These are phyloP conservation scores for Pythium diclinum DNA, from an alignment of 352 stramenopile genomes.

Conservation along the genomic window DNA sequence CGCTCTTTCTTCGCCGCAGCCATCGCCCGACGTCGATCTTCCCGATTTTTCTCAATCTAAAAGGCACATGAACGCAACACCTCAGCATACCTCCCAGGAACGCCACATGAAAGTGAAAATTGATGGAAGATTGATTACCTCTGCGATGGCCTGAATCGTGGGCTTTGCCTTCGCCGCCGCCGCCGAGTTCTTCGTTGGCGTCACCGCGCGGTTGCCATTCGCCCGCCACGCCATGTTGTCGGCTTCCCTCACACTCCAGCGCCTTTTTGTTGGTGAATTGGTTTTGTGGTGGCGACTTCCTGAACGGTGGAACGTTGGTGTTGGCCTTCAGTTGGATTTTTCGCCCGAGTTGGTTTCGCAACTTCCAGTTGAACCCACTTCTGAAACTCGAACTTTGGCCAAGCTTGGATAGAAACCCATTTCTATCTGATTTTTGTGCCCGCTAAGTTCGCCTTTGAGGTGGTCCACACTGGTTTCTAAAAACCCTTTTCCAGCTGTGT, in stretches of 20 bases:
- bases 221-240: slow-evolving; percentile 35
- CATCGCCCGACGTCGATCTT: slow-evolving; percentile 81
- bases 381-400: not conserved
- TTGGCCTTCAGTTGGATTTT: slow-evolving; percentile 1
- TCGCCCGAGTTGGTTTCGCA: slow-evolving; percentile 3
- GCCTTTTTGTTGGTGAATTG: not conserved
- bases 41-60: slow-evolving; percentile 83
- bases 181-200: slow-evolving; percentile 22
- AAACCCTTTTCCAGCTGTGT: slow-evolving; percentile 8
- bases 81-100: too few relatives aligned
- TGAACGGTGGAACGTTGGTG: not conserved
- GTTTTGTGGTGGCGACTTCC: not conserved
- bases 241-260: not conserved
- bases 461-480: slow-evolving; percentile 20
- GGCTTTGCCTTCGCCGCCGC: slow-evolving; percentile 36
- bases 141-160: slow-evolving; percentile 65
- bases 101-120: too few relatives aligned
- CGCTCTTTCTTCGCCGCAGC: slow-evolving; percentile 83
- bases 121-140: slow-evolving; percentile 24
- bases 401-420: slow-evolving; percentile 14
- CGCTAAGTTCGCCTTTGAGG: slow-evolving; percentile 10
- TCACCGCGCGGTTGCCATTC: slow-evolving; percentile 26
- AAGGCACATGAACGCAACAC: too few relatives aligned
- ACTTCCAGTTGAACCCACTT: slow-evolving; percentile 16
- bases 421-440: slow-evolving; percentile 10